These are phyloP conservation scores for Xylariaceae sp. DNA, from an alignment of 2,329 filamentous ascomycete species.

Conservation along the genomic window DNA sequence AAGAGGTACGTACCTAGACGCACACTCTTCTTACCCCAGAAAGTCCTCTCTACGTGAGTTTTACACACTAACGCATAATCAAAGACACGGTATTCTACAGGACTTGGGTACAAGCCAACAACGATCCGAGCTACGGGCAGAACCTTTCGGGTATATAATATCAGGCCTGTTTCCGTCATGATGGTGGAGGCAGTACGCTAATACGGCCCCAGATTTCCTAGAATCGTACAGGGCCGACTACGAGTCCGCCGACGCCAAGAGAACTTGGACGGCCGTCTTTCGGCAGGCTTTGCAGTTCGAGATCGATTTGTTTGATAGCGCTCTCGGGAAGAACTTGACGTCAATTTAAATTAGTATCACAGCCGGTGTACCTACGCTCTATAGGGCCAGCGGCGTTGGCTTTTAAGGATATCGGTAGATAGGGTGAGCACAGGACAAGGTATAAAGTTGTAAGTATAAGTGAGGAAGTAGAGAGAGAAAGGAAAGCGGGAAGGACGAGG, in stretches of 20 bases:
- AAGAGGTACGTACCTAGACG: not conserved
- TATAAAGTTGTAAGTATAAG: too few species aligned
- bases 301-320: constrained; percentile 1
- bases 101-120: not conserved
- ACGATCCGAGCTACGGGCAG: not conserved
- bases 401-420: too few species aligned
- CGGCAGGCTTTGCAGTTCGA: constrained; percentile 1
- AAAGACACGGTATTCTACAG: not conserved
- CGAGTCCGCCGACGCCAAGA: not conserved
- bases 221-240: not conserved
- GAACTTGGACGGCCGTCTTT: not conserved
- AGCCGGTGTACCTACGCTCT: too few species aligned
- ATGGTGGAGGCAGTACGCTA: not conserved
- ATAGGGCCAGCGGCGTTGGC: too few species aligned
- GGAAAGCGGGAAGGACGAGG: too few species aligned
- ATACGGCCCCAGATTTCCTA: not conserved
- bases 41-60: not conserved
- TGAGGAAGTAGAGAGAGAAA: too few species aligned
- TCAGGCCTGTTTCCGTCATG: too few species aligned
- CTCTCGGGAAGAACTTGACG: constrained; percentile 4
- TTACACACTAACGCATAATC: not conserved
- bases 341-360: too few species aligned
- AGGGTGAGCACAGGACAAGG: too few species aligned
- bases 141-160: not conserved
- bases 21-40: not conserved